Base-by-base conservation (phyloP, 2,329 filamentous ascomycete species). In the Hypomyces perniciosus region DNA sequence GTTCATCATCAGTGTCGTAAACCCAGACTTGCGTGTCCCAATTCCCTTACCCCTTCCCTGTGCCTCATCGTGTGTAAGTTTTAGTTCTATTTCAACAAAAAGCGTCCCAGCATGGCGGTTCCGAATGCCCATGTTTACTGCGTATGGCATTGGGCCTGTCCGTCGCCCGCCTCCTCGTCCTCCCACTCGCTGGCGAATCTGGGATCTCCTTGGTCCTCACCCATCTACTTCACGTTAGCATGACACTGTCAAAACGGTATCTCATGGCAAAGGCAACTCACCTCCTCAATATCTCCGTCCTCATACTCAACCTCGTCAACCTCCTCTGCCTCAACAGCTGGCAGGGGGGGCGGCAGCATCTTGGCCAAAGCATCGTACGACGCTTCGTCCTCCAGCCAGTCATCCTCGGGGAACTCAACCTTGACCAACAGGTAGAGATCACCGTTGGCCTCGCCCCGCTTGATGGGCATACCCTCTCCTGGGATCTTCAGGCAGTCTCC, bases 381-480 rank as follows among this genome's bases (percentile, higher is more conserved):
- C 9, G 80, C 79, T n/a, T 89, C 81, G 51, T 87, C 79, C 57
- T 80, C 75, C 52, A 91, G 74, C 90, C 90, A 97, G 28, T 84
- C 87, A 61, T 92, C 84, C 60, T 91, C 83, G 2, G 93, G 93
- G 73, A 97, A 97, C 49, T 89, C 80, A 56, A 99, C 80, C 61
- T 93, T 85, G 57, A 96, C 85, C 35, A 87, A 74, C 39, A 99
- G 76, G 69, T 92, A 99, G 13, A 99, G 74, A 63, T 97, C 90
- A 40, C 93, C 93, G 65, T 83, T 90, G 4, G 73, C 64, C 37
- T 99, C 93, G 56, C 85, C 88, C 51, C 85, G 84, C 78, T 96
- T 96, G 60, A 85, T 70, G 2, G 93, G 93, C 93, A 99, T 99
- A 54, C 93, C 93, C 72, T 99, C 93, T 28, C 90, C 90, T 2